A percentile compares a stretch with the other conserved stretches of the same genome.
These are phyloP conservation scores for Candida incommunis DNA, from an alignment of 805 yeast species.

Conservation along the genomic window DNA sequence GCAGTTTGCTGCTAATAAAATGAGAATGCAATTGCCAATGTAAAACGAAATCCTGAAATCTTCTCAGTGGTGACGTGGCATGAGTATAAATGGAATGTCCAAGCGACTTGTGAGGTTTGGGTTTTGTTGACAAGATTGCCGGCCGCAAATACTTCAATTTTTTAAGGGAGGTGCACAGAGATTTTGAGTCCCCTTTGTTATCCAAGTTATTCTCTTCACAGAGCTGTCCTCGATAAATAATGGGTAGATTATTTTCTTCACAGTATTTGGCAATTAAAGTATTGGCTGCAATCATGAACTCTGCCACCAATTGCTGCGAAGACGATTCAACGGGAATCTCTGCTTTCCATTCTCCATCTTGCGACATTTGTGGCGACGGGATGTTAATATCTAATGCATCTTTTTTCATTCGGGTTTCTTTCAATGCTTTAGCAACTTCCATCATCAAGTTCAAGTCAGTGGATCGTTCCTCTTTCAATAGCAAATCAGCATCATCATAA, in stretches of 20 bases:
- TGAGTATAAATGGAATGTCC: constrained; percentile 2
- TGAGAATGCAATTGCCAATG: constrained; percentile 2
- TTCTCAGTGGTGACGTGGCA: constrained; percentile 8
- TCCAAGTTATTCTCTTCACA: no score
- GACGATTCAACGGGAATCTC: not conserved
- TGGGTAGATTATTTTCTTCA: not conserved
- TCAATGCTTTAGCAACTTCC: not conserved
- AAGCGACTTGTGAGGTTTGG: constrained; percentile 3
- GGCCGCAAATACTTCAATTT: not conserved
- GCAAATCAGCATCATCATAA: constrained; percentile 47
- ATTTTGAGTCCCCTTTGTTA: no score
- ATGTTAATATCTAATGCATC: not conserved
- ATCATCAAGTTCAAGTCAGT: not conserved
- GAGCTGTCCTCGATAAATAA: not conserved
- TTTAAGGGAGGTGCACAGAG: not conserved
- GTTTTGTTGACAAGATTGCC: not conserved
- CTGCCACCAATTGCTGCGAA: not conserved
- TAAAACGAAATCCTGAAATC: constrained; percentile 2
- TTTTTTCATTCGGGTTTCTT: not conserved
- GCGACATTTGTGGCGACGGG: not conserved
- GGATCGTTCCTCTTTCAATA: constrained; percentile 21
- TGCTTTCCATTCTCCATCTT: not conserved
- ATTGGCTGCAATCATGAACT: not conserved
- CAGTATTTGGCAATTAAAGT: not conserved
- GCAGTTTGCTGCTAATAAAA: not conserved